These are phyloP conservation scores for Gardenia jasminoides DNA, from an alignment of 257 asterid species.

Conservation along the genomic window DNA sequence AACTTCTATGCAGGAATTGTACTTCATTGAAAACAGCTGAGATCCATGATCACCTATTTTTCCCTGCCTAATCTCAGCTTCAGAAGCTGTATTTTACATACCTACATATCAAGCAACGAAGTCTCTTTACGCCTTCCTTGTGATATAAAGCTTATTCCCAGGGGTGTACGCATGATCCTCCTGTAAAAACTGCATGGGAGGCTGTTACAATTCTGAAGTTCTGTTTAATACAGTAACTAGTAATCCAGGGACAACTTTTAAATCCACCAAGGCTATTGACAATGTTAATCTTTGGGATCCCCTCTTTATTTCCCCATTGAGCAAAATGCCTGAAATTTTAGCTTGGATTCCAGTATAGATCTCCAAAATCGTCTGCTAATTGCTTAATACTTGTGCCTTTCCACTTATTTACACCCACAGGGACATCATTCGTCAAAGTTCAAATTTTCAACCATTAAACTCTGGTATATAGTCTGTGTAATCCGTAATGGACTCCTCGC, in stretches of 20 bases:
- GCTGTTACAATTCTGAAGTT: background rate
- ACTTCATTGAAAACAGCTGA: background rate
- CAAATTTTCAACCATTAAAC: background rate
- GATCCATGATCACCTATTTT: background rate
- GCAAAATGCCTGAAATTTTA: no score
- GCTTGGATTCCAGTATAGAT: no score
- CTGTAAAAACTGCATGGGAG: background rate
- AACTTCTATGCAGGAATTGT: background rate
- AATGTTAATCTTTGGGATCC: no score
- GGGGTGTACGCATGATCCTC: background rate
- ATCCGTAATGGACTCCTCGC: conserved; percentile 2
- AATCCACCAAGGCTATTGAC: no score
- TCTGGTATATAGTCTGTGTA: background rate
- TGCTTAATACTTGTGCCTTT: no score
- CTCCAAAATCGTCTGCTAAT: no score
- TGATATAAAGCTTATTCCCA: no score
- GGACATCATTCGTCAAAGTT: background rate
- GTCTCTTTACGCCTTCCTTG: background rate
- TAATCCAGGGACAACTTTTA: no score
- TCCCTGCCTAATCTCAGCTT: background rate
- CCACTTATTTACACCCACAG: background rate
- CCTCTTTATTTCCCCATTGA: no score
- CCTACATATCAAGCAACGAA: no score
- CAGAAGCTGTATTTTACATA: background rate
- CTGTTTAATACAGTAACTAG: no score